A percentile compares a stretch with the other conserved stretches of the same genome.
These are phyloP conservation scores for Psidium friedrichsthalianum DNA, from an alignment of 345 rosid genomes.

Conservation along the genomic window DNA sequence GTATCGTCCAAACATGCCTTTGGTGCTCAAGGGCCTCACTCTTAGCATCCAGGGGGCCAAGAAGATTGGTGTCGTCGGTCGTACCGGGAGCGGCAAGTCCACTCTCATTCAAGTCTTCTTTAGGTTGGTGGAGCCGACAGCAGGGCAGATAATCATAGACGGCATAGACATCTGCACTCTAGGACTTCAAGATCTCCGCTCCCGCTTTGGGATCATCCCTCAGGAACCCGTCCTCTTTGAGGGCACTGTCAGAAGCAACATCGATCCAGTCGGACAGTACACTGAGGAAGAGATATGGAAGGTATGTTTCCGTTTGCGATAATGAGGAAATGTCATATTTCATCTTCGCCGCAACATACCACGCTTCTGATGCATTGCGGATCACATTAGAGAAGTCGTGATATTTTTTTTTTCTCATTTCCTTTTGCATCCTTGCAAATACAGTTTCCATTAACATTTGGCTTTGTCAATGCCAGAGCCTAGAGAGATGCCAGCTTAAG, in stretches of 20 bases:
- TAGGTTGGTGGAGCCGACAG: slow-evolving; percentile 84
- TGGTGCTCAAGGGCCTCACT: slow-evolving; percentile 77
- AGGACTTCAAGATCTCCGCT: slow-evolving; percentile 88
- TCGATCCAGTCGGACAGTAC: slow-evolving; percentile 71
- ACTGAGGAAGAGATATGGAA: slow-evolving; percentile 91
- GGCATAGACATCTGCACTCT: slow-evolving; percentile 58
- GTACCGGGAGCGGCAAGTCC: slow-evolving; percentile 95
- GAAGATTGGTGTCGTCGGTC: slow-evolving; percentile 86
- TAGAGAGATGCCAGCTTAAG: slow-evolving; percentile 86
- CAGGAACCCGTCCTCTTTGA: slow-evolving; percentile 97
- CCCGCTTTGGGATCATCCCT: slow-evolving; percentile 90
- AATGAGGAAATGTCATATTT: neutral
- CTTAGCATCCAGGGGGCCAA: slow-evolving; percentile 77
- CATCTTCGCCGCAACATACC: neutral
- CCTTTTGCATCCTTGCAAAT: neutral
- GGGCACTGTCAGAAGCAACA: slow-evolving; percentile 89
- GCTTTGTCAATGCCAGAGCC: slow-evolving; percentile 35
- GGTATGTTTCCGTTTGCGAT: slow-evolving; percentile 17
- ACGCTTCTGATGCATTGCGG: neutral
- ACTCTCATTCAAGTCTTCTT: slow-evolving; percentile 85
- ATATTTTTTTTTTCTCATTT: neutral
- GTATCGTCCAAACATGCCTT: slow-evolving; percentile 79
- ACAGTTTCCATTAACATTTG: neutral
- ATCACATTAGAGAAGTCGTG: neutral
- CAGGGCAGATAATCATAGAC: slow-evolving; percentile 72